Evolutionary conservation across 371 early-diverging fungal genomes (phyloP).

Genomic region (Mucor velutinosus): DNA sequence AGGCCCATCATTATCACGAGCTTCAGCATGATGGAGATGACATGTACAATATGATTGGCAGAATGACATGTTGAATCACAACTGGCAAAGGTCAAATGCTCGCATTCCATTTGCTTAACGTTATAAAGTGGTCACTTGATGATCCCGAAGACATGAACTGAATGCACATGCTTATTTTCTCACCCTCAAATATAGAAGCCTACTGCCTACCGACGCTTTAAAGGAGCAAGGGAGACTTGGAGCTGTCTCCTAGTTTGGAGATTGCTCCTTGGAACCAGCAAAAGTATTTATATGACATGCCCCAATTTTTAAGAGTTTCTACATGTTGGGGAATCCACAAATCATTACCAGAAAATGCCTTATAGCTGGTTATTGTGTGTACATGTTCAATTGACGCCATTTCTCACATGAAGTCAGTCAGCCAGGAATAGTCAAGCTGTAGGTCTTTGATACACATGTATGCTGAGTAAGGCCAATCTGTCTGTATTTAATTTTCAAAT

Average conservation of each 20-base stretch:
- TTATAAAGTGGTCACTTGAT: slow-evolving; percentile 14
- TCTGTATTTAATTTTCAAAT: not conserved
- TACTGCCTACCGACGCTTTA: not conserved
- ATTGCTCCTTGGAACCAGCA: not conserved
- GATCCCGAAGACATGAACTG: slow-evolving; percentile 7
- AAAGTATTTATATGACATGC: not conserved
- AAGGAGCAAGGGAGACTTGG: not conserved
- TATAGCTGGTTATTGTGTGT: not conserved
- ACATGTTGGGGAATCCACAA: not conserved
- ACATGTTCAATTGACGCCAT: not conserved
- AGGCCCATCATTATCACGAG: slow-evolving; percentile 19
- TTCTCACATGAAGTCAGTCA: not conserved
- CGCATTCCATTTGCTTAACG: slow-evolving; percentile 18
- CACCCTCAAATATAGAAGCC: slow-evolving; percentile 1
- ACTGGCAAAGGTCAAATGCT: slow-evolving; percentile 10
- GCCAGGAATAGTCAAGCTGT: not conserved
- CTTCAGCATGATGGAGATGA: slow-evolving; percentile 21
- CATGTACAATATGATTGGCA: slow-evolving; percentile 23
- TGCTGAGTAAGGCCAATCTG: not conserved
- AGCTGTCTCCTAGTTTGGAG: not conserved
- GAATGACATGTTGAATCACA: slow-evolving; percentile 23
- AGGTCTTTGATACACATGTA: not conserved
- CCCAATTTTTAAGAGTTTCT: not conserved
- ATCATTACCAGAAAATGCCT: not conserved
- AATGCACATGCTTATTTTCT: slow-evolving; percentile 26